Evolutionary conservation across 2,329 filamentous ascomycete genomes (phyloP).

Genomic region (Penicillium oxalicum): DNA sequence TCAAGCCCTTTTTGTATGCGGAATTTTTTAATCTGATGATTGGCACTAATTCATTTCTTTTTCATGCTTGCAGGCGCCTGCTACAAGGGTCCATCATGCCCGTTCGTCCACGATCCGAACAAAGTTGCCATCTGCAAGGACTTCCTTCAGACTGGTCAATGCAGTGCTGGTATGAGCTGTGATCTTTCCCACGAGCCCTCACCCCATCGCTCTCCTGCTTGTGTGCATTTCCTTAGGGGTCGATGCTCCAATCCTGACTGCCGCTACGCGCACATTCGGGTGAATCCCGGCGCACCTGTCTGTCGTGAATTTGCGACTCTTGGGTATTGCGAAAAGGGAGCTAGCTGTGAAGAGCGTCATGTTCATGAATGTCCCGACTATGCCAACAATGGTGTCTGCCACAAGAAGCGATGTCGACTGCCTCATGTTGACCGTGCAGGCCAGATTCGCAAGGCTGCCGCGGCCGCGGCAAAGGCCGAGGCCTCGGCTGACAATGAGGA

Average conservation of each 20-base stretch:
- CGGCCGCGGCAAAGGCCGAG: slow-evolving; percentile 36
- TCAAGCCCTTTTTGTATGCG: slow-evolving; percentile 7
- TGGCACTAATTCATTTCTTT: slow-evolving; percentile 47
- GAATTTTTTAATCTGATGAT: neutral
- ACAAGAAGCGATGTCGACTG: slow-evolving; percentile 72
- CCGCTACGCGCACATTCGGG: slow-evolving; percentile 76
- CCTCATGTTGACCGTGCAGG: slow-evolving; percentile 84
- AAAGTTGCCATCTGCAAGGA: slow-evolving; percentile 90
- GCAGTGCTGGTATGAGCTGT: slow-evolving; percentile 70
- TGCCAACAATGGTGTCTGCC: slow-evolving; percentile 82
- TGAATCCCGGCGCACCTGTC: slow-evolving; percentile 69
- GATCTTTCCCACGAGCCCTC: slow-evolving; percentile 84
- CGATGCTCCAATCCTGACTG: slow-evolving; percentile 84
- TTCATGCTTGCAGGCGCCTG: slow-evolving; percentile 64
- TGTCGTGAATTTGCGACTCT: slow-evolving; percentile 78
- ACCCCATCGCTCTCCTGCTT: slow-evolving; percentile 77
- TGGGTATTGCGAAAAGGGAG: slow-evolving; percentile 83
- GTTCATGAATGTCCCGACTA: slow-evolving; percentile 92
- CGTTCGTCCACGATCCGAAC: slow-evolving; percentile 73
- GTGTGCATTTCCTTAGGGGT: slow-evolving; percentile 82
- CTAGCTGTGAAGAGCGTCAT: slow-evolving; percentile 72
- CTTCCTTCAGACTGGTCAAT: slow-evolving; percentile 72
- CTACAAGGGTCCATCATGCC: slow-evolving; percentile 71
- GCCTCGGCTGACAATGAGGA: slow-evolving; percentile 44
- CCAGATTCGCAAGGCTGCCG: slow-evolving; percentile 57